Base-by-base conservation (phyloP, 2,329 filamentous ascomycete genomes). In the Neurospora crassa region DNA sequence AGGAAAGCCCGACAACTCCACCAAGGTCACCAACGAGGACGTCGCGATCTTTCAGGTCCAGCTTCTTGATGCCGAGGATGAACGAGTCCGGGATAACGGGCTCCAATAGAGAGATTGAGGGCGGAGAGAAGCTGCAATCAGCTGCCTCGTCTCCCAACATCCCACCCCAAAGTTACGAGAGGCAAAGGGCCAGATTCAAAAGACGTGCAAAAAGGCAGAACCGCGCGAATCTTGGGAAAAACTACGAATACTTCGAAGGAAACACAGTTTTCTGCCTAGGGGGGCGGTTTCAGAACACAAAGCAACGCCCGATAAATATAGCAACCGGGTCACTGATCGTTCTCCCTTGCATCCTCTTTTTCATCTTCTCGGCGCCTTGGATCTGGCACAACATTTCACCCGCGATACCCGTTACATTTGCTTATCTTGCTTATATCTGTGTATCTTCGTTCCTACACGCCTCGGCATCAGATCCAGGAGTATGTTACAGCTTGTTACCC, bases 361-460 rank as follows among this genome's bases (percentile, higher is more conserved):
- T 97, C 81, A 88, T 84, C 24, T 96, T 91, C 77, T 96, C 92
- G 73, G 94, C 92, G 12, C 89, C 92, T 29, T 97, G 92, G 88
- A 80, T 97, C 70, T 97, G 94, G 94, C 84, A 90, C 76, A 86
- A 97, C 77, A 86, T 97, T 74, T 96, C 93, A 45, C 94, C 94
- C 41, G 94, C 93, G 70, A 89, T 98, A 76, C 96, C 96, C 69
- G 89, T 98, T 76, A 81, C 93, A 63, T 98, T 97, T 82, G 94
- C 89, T 70, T 99, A 99, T 79, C 78, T 97, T n/a, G 93, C 93
- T 77, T 94, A 92, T 79, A 85, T 99, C 40, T 96, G 92, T 81
- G 85, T 97, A 68, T 97, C 94, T 34, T 98, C 96, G 3, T 99
- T 98, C 78, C 78, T 97, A 70, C 95, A 97, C 81, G 96, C 95